Evolutionary conservation across 176 grass and related monocot species (phyloP).

Genomic region (Poa pratensis): DNA sequence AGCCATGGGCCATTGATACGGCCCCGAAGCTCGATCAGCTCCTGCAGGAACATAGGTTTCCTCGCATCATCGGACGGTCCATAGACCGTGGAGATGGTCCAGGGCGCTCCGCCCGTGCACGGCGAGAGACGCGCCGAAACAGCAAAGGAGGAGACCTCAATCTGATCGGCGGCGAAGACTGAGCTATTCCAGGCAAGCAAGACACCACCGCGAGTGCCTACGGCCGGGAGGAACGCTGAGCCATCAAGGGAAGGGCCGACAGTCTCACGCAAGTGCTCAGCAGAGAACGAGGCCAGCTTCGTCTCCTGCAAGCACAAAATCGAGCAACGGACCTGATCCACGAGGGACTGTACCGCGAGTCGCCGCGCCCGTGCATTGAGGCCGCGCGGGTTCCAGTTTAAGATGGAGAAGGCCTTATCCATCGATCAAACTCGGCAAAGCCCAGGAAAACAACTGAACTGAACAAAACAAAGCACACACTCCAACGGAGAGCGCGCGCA

Average conservation of each 20-base stretch:
- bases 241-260: neutral
- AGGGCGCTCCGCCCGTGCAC: neutral
- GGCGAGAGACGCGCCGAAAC: neutral
- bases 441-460: fast-evolving
- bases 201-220: neutral
- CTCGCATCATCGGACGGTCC: neutral
- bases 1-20: too few species aligned
- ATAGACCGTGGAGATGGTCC: neutral
- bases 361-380: too few species aligned
- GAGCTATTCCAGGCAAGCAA: neutral
- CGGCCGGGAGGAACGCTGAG: neutral
- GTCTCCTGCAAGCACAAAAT: too few species aligned
- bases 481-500: too few species aligned
- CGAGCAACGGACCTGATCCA: too few species aligned
- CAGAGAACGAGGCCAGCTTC: too few species aligned
- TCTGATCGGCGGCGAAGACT: fast-evolving
- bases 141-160: neutral
- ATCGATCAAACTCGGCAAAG: too few species aligned
- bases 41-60: neutral
- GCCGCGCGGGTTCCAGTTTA: too few species aligned
- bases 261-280: neutral
- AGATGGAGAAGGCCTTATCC: too few species aligned
- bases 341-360: too few species aligned
- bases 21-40: fast-evolving
- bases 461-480: too few species aligned